Conservation (phyloP, 495 filamentous ascomycete species). For the Daldinia loculata region DNA sequence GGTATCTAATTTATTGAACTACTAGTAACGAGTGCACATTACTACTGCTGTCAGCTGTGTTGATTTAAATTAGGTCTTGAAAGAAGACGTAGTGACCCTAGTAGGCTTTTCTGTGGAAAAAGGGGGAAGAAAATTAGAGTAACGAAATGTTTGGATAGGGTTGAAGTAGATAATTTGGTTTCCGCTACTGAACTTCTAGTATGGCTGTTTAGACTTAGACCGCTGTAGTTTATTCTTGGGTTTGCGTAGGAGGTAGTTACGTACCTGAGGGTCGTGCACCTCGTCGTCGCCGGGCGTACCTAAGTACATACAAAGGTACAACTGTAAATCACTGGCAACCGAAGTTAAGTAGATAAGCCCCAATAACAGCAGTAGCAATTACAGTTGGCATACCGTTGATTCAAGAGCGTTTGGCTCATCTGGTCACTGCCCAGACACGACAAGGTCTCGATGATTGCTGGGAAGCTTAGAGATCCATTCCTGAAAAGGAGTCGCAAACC, state of each 20-base stretch:
- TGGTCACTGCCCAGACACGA: slow-evolving; percentile 1
- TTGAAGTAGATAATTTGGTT: background rate
- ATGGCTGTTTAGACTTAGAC: background rate
- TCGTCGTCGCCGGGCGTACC: background rate
- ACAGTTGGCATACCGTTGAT: background rate
- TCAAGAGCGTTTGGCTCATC: background rate
- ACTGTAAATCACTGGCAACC: background rate
- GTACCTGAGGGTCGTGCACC: background rate
- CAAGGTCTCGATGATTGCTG: background rate
- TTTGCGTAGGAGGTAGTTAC: background rate
- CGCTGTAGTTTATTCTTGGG: background rate
- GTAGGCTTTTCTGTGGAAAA: no score
- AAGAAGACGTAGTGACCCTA: no score
- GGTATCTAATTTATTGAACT: no score
- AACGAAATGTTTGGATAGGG: no score
- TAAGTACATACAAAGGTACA: background rate
- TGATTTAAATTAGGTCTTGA: no score
- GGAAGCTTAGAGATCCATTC: slow-evolving; percentile 1
- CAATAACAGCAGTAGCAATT: background rate
- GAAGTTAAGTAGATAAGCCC: background rate
- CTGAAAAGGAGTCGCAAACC: slow-evolving; percentile 23
- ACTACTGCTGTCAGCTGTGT: no score
- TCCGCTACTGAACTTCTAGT: background rate
- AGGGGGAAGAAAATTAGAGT: no score
- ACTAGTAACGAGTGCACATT: no score